Evolutionary conservation across 1,284 basidiomycete species (phyloP).

Genomic region (Sanghuangporus weigelae): DNA sequence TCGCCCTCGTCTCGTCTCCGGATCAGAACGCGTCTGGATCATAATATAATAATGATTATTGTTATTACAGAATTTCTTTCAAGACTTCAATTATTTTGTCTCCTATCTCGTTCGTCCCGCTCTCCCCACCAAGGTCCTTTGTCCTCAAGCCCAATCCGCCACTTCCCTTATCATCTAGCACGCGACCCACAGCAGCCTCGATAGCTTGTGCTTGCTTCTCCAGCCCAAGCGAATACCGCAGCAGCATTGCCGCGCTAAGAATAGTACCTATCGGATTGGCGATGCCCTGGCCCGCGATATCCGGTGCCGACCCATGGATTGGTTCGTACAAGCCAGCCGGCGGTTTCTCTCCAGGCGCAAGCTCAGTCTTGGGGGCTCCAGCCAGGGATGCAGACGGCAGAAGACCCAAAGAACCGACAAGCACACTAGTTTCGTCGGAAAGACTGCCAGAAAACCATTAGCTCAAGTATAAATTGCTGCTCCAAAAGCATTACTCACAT

Average conservation of each 20-base stretch:
- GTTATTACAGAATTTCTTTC: slow-evolving; percentile 48
- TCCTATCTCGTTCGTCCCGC: slow-evolving; percentile 76
- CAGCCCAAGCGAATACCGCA: slow-evolving; percentile 91
- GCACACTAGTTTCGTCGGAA: slow-evolving; percentile 95
- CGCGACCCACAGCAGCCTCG: slow-evolving; percentile 85
- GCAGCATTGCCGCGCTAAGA: slow-evolving; percentile 91
- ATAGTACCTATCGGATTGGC: slow-evolving; percentile 98
- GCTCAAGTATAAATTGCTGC: not conserved
- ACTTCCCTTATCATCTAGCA: slow-evolving; percentile 66
- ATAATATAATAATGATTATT: not conserved
- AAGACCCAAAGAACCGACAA: slow-evolving; percentile 95
- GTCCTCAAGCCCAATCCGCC: slow-evolving; percentile 85
- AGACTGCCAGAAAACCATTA: slow-evolving; percentile 49
- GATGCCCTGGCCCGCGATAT: slow-evolving; percentile 92
- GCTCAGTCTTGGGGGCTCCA: slow-evolving; percentile 74
- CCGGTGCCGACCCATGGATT: slow-evolving; percentile 93
- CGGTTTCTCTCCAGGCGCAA: slow-evolving; percentile 62
- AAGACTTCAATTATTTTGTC: slow-evolving; percentile 80
- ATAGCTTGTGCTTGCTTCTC: slow-evolving; percentile 81
- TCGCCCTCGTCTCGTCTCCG: not conserved
- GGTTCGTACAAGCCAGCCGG: slow-evolving; percentile 93
- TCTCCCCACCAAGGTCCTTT: slow-evolving; percentile 82
- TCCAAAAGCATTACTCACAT: slow-evolving; percentile 59
- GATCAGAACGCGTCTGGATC: not conserved
- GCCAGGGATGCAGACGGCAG: slow-evolving; percentile 94